Percentiles rank a stretch among this genome's conserved stretches.
Evolutionary conservation across 106 monocot genomes (phyloP).

Genomic region (Amphibolis antarctica): DNA sequence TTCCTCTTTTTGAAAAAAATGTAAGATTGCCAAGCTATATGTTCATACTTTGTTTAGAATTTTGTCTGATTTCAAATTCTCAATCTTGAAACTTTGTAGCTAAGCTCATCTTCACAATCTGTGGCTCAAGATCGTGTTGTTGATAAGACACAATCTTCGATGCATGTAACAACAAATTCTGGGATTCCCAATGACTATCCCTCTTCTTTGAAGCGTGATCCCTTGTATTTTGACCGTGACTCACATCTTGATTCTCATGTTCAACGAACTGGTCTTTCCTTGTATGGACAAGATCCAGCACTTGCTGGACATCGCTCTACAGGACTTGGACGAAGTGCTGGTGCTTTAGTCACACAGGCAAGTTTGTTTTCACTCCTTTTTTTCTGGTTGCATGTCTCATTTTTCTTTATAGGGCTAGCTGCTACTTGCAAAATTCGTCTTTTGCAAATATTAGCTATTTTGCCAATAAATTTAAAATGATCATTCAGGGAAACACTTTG

Average conservation of each 20-base stretch:
- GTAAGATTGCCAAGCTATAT: constrained; percentile 27
- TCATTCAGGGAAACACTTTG: too few species aligned
- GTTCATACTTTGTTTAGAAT: not conserved
- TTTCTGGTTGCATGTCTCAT: not conserved
- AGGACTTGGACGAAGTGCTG: constrained; percentile 37
- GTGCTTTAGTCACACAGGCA: constrained; percentile 76
- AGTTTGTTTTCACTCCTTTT: not conserved
- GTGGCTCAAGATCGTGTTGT: constrained; percentile 33
- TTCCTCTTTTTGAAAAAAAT: constrained; percentile 69
- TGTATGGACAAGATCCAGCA: constrained; percentile 79
- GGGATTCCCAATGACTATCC: constrained; percentile 38
- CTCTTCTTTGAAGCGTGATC: constrained; percentile 44
- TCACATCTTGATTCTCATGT: constrained; percentile 39
- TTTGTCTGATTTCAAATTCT: not conserved
- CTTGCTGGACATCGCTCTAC: constrained; percentile 41
- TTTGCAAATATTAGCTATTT: too few species aligned
- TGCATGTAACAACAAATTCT: constrained; percentile 19
- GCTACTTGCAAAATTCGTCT: too few species aligned
- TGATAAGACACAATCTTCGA: constrained; percentile 29
- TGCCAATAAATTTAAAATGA: too few species aligned
- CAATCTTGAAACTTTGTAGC: constrained; percentile 14
- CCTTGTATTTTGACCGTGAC: constrained; percentile 45
- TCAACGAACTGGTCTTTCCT: constrained; percentile 31
- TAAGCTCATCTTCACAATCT: not conserved
- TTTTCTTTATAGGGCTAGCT: not conserved